These are phyloP conservation scores for Heliosperma pusillum DNA, from an alignment of 148 eudicot genomes.

Conservation along the genomic window DNA sequence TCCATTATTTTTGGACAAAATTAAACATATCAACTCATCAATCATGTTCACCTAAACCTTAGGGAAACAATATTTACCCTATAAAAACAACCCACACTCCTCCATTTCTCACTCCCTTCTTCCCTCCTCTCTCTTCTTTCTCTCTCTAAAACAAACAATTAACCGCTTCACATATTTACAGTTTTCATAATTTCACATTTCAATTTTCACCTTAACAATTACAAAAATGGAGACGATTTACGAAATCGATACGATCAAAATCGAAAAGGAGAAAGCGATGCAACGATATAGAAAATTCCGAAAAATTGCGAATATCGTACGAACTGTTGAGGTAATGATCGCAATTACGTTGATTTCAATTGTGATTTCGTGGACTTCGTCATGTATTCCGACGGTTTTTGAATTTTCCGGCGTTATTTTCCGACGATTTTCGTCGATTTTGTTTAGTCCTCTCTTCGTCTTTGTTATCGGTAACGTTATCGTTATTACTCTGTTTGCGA, in stretches of 20 bases:
- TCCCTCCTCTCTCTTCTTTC: not conserved
- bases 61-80: not conserved
- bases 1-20: not conserved
- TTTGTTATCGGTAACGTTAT: conserved; percentile 61
- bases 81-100: conserved; percentile 11
- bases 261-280: conserved; percentile 44
- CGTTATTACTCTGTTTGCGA: conserved; percentile 34
- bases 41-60: not conserved
- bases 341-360: conserved; percentile 25
- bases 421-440: conserved; percentile 18
- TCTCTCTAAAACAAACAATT: not conserved
- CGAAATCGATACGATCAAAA: conserved; percentile 27
- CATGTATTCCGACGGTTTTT: conserved; percentile 24
- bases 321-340: conserved; percentile 31
- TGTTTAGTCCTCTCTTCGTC: conserved; percentile 44
- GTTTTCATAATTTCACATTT: conserved; percentile 8
- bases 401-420: conserved; percentile 20
- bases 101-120: conserved; percentile 5
- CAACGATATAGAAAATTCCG: conserved; percentile 24
- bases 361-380: conserved; percentile 26
- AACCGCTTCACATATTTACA: conserved; percentile 24
- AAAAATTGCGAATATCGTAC: conserved; percentile 24
- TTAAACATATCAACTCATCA: not conserved
- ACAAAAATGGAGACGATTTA: conserved; percentile 27
- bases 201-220: not conserved